Conservation (phyloP, 2,329 filamentous ascomycete species). For the Akanthomyces dipterigenus region DNA sequence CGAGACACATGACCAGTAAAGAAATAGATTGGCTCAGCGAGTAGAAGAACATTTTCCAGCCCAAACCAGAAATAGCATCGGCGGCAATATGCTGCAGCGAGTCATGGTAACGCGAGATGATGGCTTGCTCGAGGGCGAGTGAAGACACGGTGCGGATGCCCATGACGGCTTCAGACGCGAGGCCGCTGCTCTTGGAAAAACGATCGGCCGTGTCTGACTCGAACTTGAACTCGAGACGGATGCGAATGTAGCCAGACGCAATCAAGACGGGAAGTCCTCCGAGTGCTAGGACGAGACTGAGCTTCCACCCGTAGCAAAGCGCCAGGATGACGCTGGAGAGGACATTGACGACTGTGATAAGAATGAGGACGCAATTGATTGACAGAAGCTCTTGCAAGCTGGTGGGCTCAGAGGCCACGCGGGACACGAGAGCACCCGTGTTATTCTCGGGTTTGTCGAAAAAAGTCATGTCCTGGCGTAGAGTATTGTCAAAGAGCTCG, state of each 20-base stretch:
- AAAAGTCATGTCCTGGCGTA: constrained; percentile 48
- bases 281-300: constrained; percentile 41
- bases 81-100: constrained; percentile 26
- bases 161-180: constrained; percentile 42
- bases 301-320: constrained; percentile 41
- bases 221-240: constrained; percentile 41
- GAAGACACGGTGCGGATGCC: constrained; percentile 37
- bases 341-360: constrained; percentile 40
- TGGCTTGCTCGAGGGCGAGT: constrained; percentile 37
- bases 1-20: constrained; percentile 31
- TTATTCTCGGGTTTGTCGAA: constrained; percentile 33
- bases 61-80: constrained; percentile 24
- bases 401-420: constrained; percentile 33
- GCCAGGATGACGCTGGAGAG: constrained; percentile 38
- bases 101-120: constrained; percentile 30
- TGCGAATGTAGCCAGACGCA: constrained; percentile 38
- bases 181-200: constrained; percentile 40
- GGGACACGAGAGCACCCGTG: constrained; percentile 32
- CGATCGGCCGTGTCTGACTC: constrained; percentile 35
- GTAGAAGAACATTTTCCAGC: constrained; percentile 35
- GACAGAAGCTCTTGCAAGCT: constrained; percentile 45
- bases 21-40: constrained; percentile 34
- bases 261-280: constrained; percentile 40
- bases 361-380: constrained; percentile 40
- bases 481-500: constrained; percentile 42